Base-by-base conservation (phyloP, 208 protist species). In the Tetramitus jugosus region DNA sequence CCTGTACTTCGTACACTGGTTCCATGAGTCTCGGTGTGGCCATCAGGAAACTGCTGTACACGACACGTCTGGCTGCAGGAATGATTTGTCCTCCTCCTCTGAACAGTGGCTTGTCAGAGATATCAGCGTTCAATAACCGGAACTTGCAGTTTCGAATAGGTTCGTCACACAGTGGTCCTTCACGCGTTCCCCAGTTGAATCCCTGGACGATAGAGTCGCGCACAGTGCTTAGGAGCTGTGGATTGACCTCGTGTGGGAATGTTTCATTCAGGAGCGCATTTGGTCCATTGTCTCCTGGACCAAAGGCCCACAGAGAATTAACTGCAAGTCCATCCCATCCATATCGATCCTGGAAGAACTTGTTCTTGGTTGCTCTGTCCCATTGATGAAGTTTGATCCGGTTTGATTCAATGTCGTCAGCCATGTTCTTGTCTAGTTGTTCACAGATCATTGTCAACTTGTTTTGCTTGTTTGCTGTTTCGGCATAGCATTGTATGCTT, bases 141-240 rank as follows among this genome's bases (percentile, higher is more conserved):
- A 96, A 92, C 75, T 92, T 94, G 46, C 91, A 87, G 78, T 94
- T 93, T 67, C 93, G 83, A 39, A 98, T 82, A 72, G 74, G 89
- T 82, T 98, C 98, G 62, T 98, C 97, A 52, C 96, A 98, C 0
- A 99, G 87, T 6, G 98, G 98, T 2, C 98, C 98, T 90, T 96
- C 74, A 82, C 85, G 29, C 68, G 88, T 88, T 81, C 76, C 89
- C 98, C 95, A 94, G 83, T 94, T 80, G 87, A 97, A 95, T 82
- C 95, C 87, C 85, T 97, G 81, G 74, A 92, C 43, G 67, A 88
- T 79, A 60, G 87, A 78, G 84, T 91, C 81, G 39, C 77, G 76
- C 1, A 91, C 77, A n/a, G 45, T 45, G 2, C 53, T 42, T 23
- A 94, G 72, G 4, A 45, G 26, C 42, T 42, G 39, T 3, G 86